Evolutionary conservation across 306 rosid genomes (phyloP).

Genomic region (Myrica gale): DNA sequence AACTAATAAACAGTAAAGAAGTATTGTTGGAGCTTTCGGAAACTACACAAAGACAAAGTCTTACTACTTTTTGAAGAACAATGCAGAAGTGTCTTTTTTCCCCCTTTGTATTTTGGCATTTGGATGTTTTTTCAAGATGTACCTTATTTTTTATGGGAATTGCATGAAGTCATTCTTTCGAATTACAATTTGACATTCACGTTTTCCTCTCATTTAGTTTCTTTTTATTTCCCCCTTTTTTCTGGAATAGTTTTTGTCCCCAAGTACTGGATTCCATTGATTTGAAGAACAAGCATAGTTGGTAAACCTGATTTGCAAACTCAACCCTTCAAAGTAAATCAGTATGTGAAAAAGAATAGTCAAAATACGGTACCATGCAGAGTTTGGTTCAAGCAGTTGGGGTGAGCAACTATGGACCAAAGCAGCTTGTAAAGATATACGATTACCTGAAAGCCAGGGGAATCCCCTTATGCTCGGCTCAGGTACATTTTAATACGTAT

Average conservation of each 20-base stretch:
- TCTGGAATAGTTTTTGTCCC: neutral
- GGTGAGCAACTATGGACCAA: slow-evolving; percentile 95
- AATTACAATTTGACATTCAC: neutral
- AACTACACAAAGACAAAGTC: neutral
- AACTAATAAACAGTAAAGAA: neutral
- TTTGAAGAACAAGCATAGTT: neutral
- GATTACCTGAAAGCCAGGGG: slow-evolving; percentile 78
- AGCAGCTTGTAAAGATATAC: slow-evolving; percentile 76
- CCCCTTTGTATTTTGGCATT: neutral
- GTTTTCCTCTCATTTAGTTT: neutral
- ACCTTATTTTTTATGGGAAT: neutral
- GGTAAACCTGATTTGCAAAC: neutral
- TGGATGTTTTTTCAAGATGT: neutral
- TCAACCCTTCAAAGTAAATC: neutral
- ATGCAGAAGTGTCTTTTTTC: neutral
- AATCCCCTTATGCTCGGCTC: slow-evolving; percentile 87
- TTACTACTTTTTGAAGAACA: neutral
- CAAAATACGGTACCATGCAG: slow-evolving; percentile 36
- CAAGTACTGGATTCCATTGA: neutral
- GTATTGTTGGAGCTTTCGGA: neutral
- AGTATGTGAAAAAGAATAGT: slow-evolving; percentile 5
- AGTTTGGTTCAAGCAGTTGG: slow-evolving; percentile 95
- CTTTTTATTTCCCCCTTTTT: neutral
- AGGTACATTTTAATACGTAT: slow-evolving; percentile 42
- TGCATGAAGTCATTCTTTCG: neutral